Conservation (phyloP, 2,329 filamentous ascomycete species). For the Periconia sp. region DNA sequence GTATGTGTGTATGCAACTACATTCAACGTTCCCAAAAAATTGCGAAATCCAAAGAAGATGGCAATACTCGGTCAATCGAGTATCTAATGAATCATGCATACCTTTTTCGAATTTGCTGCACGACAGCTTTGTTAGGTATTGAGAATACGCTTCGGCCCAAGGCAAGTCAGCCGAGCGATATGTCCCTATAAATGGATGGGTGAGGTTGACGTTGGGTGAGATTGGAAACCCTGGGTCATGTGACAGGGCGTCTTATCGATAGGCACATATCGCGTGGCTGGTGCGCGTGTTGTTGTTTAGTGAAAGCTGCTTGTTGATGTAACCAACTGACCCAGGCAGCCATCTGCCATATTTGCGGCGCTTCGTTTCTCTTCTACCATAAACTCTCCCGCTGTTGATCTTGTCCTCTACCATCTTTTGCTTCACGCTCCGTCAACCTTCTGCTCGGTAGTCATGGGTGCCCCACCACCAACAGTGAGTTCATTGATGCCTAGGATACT, state of each 20-base stretch:
- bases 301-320: slow-evolving; percentile 2
- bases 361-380: background rate
- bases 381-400: background rate
- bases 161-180: background rate
- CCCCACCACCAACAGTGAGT: slow-evolving; percentile 32
- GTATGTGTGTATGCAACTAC: too few species aligned
- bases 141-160: too few species aligned
- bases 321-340: slow-evolving; percentile 14
- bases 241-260: slow-evolving; percentile 15
- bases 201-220: background rate
- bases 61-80: too few species aligned
- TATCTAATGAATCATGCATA: too few species aligned
- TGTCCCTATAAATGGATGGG: background rate
- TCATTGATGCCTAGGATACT: background rate
- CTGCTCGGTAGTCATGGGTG: slow-evolving; percentile 14
- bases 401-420: background rate
- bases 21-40: too few species aligned
- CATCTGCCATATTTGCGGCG: slow-evolving; percentile 6
- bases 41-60: too few species aligned
- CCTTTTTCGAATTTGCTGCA: background rate
- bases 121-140: background rate
- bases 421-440: too few species aligned
- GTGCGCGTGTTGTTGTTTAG: slow-evolving; percentile 13
- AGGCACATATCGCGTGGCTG: slow-evolving; percentile 9
- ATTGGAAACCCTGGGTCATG: background rate